A percentile compares a stretch with the other conserved stretches of the same genome.
Evolutionary conservation across 495 filamentous ascomycete genomes (phyloP).

Genomic region (Penicillium egyptiacum): DNA sequence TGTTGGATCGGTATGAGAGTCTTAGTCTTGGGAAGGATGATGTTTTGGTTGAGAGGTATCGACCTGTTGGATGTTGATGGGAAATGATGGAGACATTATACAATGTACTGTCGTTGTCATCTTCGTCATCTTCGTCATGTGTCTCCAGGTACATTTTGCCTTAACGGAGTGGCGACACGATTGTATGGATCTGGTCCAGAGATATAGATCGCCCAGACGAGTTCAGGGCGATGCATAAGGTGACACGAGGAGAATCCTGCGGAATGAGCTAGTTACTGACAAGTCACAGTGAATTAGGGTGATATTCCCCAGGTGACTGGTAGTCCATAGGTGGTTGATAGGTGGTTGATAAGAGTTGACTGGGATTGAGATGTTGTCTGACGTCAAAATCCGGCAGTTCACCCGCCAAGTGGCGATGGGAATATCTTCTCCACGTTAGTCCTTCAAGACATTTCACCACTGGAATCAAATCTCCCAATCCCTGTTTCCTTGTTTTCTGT

Average conservation of each 20-base stretch:
- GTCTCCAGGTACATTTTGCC: neutral
- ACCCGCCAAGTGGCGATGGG: neutral
- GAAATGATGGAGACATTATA: neutral
- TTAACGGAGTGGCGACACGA: neutral
- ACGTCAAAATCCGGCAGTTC: neutral
- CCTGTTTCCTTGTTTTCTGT: neutral
- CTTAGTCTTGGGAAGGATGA: conserved; percentile 44
- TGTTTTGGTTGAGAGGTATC: conserved; percentile 25
- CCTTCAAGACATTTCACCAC: neutral
- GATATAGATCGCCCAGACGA: neutral
- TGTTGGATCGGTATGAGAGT: conserved; percentile 47
- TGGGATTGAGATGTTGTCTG: neutral
- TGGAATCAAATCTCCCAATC: neutral
- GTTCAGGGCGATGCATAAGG: neutral
- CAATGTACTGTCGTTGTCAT: neutral
- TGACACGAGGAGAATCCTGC: too few species aligned
- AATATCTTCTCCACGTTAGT: neutral
- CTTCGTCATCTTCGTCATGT: neutral
- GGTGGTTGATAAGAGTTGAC: neutral
- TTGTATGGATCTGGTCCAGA: neutral
- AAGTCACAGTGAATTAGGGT: neutral
- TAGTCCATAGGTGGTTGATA: neutral
- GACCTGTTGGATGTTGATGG: conserved; percentile 11
- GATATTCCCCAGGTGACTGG: neutral
- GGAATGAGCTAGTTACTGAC: neutral